Conservation (phyloP, 2,329 filamentous ascomycete genomes). For the Botrytis porri region DNA sequence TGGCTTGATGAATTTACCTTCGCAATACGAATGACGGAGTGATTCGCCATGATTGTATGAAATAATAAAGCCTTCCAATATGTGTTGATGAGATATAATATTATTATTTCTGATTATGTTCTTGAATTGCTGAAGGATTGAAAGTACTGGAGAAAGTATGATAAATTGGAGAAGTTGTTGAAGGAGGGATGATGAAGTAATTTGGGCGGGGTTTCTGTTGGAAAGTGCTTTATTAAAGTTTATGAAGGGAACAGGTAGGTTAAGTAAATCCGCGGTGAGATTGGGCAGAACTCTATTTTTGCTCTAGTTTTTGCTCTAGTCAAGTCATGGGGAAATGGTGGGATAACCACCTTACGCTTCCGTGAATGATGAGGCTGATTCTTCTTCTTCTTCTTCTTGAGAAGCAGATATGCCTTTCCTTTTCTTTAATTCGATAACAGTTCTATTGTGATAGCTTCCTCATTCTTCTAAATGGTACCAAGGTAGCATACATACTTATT, state of each 20-base stretch:
- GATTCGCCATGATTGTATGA: constrained; percentile 63
- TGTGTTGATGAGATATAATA: neutral
- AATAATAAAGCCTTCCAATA: neutral
- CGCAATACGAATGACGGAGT: constrained; percentile 84
- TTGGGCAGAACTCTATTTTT: neutral
- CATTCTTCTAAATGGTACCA: neutral
- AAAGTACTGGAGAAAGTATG: neutral
- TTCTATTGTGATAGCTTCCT: too few species aligned
- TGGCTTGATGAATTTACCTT: constrained; percentile 53
- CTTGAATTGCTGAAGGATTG: neutral
- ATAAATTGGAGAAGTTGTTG: neutral
- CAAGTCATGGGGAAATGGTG: neutral
- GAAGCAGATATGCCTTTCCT: neutral
- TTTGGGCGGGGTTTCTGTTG: constrained; percentile 1
- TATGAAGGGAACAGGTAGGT: neutral
- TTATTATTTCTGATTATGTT: neutral
- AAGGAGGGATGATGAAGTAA: neutral
- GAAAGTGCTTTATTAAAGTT: neutral
- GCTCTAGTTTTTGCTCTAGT: neutral
- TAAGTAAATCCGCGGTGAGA: neutral
- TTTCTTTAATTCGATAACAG: neutral
- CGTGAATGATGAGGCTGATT: neutral
- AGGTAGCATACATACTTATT: neutral
- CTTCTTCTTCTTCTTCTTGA: neutral
- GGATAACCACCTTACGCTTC: neutral